Conservation (phyloP, 768 basidiomycete species). For the Phaeotremella skinneri region DNA sequence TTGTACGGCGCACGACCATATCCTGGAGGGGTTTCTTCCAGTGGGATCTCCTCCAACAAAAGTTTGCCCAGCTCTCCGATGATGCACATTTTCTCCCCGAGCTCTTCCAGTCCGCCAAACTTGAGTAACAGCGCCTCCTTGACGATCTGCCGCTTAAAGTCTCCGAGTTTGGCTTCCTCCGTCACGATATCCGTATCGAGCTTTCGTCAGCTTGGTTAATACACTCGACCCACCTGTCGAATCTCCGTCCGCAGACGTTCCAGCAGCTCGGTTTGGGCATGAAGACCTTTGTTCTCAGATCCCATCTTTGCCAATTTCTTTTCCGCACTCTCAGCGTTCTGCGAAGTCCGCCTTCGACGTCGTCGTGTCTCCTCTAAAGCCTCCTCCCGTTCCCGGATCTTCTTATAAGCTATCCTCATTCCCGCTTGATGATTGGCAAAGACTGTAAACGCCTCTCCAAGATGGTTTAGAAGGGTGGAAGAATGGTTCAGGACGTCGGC, state of each 20-base stretch:
- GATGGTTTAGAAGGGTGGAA: constrained; percentile 64
- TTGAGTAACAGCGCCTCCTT: constrained; percentile 75
- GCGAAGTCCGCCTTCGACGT: constrained; percentile 63
- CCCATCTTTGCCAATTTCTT: constrained; percentile 87
- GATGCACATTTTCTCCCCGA: constrained; percentile 73
- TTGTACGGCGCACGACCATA: constrained; percentile 69
- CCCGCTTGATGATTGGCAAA: constrained; percentile 70
- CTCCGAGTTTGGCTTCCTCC: constrained; percentile 75
- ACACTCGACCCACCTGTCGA: constrained; percentile 18
- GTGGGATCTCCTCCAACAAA: constrained; percentile 68
- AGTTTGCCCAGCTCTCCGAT: constrained; percentile 59
- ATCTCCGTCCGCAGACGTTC: constrained; percentile 74
- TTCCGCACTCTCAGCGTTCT: constrained; percentile 78
- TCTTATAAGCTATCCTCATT: constrained; percentile 72
- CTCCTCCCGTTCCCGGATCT: constrained; percentile 80
- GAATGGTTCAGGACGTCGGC: constrained; percentile 69
- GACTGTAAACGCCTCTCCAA: constrained; percentile 64
- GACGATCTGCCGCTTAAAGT: constrained; percentile 72
- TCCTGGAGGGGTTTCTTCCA: constrained; percentile 77
- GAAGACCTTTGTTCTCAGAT: constrained; percentile 79
- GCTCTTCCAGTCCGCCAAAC: constrained; percentile 81
- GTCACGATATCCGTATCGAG: constrained; percentile 80
- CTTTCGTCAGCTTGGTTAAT: constrained; percentile 8
- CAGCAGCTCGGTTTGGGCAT: constrained; percentile 68
- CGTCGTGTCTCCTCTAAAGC: constrained; percentile 71